These are phyloP conservation scores for Knufia petricola DNA, from an alignment of 2,329 filamentous ascomycete genomes.

Conservation along the genomic window DNA sequence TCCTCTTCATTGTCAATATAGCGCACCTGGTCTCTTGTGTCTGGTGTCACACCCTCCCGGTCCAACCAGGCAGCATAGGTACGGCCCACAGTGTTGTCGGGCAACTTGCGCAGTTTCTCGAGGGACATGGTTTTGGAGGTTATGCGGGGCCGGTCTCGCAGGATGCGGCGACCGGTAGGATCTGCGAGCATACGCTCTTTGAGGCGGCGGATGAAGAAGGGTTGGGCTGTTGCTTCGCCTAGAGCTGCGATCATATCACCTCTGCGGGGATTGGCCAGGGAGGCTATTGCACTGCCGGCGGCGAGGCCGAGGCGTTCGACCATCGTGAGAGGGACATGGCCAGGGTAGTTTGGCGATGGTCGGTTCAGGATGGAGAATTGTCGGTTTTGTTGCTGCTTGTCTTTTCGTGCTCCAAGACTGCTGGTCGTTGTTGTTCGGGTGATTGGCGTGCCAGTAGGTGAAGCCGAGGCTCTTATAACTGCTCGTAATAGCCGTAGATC, in stretches of 20 bases:
- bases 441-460: background rate
- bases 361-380: conserved; percentile 76
- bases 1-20: conserved; percentile 95
- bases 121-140: conserved; percentile 63
- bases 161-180: conserved; percentile 78
- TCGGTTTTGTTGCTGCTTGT: conserved; percentile 25
- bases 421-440: background rate
- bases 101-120: conserved; percentile 59
- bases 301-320: conserved; percentile 66
- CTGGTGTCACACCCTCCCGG: conserved; percentile 82
- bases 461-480: background rate
- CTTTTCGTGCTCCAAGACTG: background rate
- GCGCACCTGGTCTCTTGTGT: conserved; percentile 70
- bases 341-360: conserved; percentile 76
- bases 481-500: conserved; percentile 6
- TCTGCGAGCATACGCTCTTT: conserved; percentile 81
- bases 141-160: conserved; percentile 80
- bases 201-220: conserved; percentile 88
- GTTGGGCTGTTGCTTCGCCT: conserved; percentile 89
- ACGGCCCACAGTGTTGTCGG: conserved; percentile 63
- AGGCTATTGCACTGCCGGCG: conserved; percentile 50
- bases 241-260: conserved; percentile 84
- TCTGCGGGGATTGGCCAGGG: conserved; percentile 64
- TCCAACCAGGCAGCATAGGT: conserved; percentile 89
- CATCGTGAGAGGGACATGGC: conserved; percentile 78